Conservation (phyloP, 1,139 yeast species). For the Pichia sp. region DNA sequence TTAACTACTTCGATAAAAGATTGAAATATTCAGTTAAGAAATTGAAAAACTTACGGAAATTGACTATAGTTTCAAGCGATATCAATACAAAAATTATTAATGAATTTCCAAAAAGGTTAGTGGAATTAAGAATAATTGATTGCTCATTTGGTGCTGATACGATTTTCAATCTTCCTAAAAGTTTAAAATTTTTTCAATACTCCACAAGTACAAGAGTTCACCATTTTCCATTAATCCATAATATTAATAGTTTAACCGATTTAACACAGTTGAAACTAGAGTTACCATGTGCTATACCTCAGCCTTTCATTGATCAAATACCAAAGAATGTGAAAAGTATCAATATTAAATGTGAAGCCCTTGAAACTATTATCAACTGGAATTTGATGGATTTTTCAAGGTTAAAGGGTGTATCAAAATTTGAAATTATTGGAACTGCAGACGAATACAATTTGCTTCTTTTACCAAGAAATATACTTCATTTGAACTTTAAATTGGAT, state of each 20-base stretch:
- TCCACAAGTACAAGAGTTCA: not conserved
- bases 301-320: not conserved
- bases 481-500: constrained; percentile 2
- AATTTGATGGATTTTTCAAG: constrained; percentile 3
- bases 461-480: constrained; percentile 3
- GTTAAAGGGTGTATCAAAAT: not conserved
- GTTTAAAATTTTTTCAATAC: constrained; percentile 1
- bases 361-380: constrained; percentile 5
- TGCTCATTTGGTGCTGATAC: constrained; percentile 3
- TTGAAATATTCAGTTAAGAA: constrained; percentile 4
- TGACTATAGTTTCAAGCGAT: constrained; percentile 8
- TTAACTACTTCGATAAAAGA: constrained; percentile 8
- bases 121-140: constrained; percentile 3
- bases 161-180: not conserved
- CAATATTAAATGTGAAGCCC: not conserved
- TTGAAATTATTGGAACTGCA: constrained; percentile 3
- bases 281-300: not conserved
- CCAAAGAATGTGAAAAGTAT: not conserved
- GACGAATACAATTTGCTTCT: constrained; percentile 3
- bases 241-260: not conserved
- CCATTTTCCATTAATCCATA: constrained; percentile 4
- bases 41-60: not conserved
- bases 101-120: constrained; percentile 2
- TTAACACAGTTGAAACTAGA: not conserved
- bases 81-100: constrained; percentile 3